phyloP scores from a whole-genome alignment of 2,329 filamentous ascomycete genomes.

The Gaeumannomyces tritici region DNA sequence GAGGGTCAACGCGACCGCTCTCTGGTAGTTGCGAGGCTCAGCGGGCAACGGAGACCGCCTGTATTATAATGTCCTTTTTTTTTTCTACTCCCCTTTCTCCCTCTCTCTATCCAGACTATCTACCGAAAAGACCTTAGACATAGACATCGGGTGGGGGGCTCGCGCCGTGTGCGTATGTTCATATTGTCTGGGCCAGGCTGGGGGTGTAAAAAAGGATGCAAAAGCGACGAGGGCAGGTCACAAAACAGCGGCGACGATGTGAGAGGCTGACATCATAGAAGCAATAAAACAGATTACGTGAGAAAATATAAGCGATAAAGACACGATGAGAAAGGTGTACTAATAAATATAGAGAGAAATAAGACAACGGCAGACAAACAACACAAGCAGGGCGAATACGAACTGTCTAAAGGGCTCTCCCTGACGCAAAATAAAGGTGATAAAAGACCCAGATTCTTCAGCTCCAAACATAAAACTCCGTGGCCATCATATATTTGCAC shows the following conservation, averaged over 20 bases:
- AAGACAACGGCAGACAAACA: not conserved
- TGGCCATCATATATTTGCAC: constrained; percentile 4
- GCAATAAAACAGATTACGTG: constrained; percentile 3
- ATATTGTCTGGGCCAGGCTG: not conserved
- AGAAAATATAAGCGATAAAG: not conserved
- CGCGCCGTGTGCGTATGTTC: not conserved
- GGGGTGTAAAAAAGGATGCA: not conserved
- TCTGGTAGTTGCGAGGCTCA: constrained; percentile 14
- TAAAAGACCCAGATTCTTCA: constrained; percentile 4
- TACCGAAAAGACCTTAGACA: not conserved
- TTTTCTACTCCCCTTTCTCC: not conserved
- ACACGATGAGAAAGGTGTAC: not conserved
- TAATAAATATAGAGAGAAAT: not conserved
- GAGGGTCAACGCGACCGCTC: constrained; percentile 16
- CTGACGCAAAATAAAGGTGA: not conserved
- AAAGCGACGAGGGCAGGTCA: not conserved
- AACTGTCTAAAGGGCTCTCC: not conserved
- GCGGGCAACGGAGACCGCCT: not conserved
- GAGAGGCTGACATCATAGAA: not conserved
- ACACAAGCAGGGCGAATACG: not conserved
- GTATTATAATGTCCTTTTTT: not conserved
- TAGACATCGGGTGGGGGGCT: not conserved
- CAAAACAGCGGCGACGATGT: not conserved
- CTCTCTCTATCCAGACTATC: not conserved
- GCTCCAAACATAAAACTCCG: constrained; percentile 4